These are phyloP conservation scores for Xylaria sp. DNA, from an alignment of 495 filamentous ascomycete genomes.

Conservation along the genomic window DNA sequence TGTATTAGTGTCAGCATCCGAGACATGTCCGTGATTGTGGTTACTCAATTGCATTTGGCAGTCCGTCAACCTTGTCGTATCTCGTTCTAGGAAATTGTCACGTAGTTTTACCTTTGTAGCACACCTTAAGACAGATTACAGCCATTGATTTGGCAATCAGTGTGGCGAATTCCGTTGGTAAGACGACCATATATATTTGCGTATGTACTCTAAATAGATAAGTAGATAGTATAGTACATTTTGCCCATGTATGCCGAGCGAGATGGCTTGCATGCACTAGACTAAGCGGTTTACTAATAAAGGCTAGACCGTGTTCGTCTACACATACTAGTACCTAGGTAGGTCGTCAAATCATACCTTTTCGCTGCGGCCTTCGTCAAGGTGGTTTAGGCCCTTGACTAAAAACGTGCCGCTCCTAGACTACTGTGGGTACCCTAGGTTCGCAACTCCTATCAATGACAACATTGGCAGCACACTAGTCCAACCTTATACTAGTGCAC, in stretches of 20 bases:
- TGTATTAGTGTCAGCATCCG: background rate
- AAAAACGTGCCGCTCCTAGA: slow-evolving; percentile 3
- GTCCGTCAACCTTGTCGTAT: background rate
- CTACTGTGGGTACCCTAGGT: background rate
- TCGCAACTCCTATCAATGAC: background rate
- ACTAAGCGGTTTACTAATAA: background rate
- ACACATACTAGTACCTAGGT: background rate
- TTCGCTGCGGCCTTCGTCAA: background rate
- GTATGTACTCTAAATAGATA: too few relatives aligned
- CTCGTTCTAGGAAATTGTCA: background rate
- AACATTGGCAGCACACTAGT: slow-evolving; percentile 1
- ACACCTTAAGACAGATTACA: background rate
- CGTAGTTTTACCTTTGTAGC: background rate
- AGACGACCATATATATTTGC: slow-evolving; percentile 2
- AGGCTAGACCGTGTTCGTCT: background rate
- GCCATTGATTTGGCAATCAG: background rate
- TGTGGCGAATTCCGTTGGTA: background rate
- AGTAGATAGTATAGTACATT: background rate
- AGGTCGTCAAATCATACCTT: too few relatives aligned
- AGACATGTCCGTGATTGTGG: background rate
- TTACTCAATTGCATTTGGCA: background rate
- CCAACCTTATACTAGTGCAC: background rate
- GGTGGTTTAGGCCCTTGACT: background rate
- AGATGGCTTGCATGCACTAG: slow-evolving; percentile 4
- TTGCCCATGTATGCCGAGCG: background rate